Evolutionary conservation across 306 rosid species (phyloP), one percentile per base, ranked within the genome.

Genomic region (Sphenostylis stenocarpa): DNA sequence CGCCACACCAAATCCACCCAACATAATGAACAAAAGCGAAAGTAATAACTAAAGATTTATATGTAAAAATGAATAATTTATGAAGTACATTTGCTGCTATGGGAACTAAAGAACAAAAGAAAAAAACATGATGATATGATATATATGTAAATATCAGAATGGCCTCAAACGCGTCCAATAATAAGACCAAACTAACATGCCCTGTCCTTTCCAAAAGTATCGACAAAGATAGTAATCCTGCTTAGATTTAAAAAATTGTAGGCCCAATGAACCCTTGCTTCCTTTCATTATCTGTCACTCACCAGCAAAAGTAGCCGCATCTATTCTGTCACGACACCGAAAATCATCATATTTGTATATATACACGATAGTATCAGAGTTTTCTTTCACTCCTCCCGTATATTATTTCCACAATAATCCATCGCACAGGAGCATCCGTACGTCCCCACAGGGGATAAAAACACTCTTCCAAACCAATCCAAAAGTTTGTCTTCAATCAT

Each of bases 191-290:
- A 5, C 58, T 63, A 44, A 20, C 33, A 17, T 29, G 33, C 4
- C 48, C 49, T 67, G 17, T 44, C 58, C 75, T 36, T 14, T 47
- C 5, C 76, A 44, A 70, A 49, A 33, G 68, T 58, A 61, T 26
- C 8, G 48, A 44, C 34, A 21, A 67, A 57, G 65, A 80, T 19
- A 8, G 51, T 28, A 39, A 41, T 62, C 64, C 68, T 72, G 6
- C 80, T 56, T 43, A 10, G 65, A 71, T 72, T 56, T 47, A 76
- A 67, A n/a, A 73, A 65, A 73, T 17, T 63, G 79, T 63, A 41
- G 78, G 61, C 81, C 63, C 9, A 16, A 38, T 60, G 47, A 7
- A 67, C 20, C 70, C 76, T 29, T 0, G 7, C 48, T 44, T 65
- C 21, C 69, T 72, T 72, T 53, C 33, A 43, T 49, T 16, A 24